Conservation (phyloP, 108 stramenopile species). For the Cyclostephanos invisitatus region DNA sequence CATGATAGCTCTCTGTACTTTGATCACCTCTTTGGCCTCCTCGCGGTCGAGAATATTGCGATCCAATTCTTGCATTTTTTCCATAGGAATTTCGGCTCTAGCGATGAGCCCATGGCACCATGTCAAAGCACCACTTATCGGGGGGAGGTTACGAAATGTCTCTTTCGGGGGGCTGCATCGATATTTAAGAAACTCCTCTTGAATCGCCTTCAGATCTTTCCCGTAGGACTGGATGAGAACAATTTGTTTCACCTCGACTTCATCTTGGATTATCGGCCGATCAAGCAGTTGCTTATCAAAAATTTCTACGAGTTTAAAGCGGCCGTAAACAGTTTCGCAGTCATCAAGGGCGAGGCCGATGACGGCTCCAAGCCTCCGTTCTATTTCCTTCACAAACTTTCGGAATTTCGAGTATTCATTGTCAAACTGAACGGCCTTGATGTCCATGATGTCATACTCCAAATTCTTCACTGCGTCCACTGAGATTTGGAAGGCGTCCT, state of each 20-base stretch:
- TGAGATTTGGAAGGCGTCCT: slow-evolving; percentile 74
- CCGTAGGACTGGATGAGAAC: slow-evolving; percentile 84
- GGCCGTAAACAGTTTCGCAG: slow-evolving; percentile 82
- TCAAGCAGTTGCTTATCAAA: slow-evolving; percentile 85
- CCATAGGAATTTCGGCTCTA: slow-evolving; percentile 83
- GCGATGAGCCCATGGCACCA: slow-evolving; percentile 89
- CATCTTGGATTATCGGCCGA: slow-evolving; percentile 89
- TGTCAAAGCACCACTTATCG: slow-evolving; percentile 80
- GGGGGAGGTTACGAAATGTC: slow-evolving; percentile 75
- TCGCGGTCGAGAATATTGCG: slow-evolving; percentile 84
- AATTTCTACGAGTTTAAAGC: slow-evolving; percentile 85
- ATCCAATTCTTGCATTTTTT: slow-evolving; percentile 79
- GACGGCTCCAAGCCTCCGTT: slow-evolving; percentile 83
- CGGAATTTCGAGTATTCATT: slow-evolving; percentile 81
- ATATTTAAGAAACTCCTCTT: slow-evolving; percentile 83
- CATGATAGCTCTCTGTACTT: slow-evolving; percentile 67
- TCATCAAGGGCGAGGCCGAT: slow-evolving; percentile 89
- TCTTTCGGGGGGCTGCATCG: slow-evolving; percentile 65
- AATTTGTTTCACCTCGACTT: slow-evolving; percentile 90
- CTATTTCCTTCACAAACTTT: slow-evolving; percentile 85
- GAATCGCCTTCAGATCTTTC: slow-evolving; percentile 79
- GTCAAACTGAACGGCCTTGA: slow-evolving; percentile 80
- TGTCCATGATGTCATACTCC: slow-evolving; percentile 90
- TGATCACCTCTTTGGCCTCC: slow-evolving; percentile 89
- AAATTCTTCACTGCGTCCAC: slow-evolving; percentile 79